A percentile compares a stretch with the other conserved stretches of the same genome.
These are phyloP conservation scores for Solanum clarkiae DNA, from an alignment of 257 asterid species.

Conservation along the genomic window DNA sequence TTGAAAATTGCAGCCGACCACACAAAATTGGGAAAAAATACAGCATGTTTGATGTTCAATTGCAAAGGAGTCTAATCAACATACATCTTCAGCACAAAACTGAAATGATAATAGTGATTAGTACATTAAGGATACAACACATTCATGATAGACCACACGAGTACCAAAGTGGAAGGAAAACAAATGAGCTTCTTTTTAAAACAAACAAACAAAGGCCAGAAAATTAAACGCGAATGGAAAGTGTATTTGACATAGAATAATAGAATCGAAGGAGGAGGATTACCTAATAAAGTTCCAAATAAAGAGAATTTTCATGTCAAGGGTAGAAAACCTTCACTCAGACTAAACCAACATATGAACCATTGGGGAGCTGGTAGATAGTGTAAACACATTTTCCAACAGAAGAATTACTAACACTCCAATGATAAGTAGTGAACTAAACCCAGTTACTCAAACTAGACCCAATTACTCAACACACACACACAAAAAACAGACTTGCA, in stretches of 20 bases:
- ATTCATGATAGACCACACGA: background rate
- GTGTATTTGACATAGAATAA: background rate
- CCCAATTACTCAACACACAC: too few relatives aligned
- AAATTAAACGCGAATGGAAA: background rate
- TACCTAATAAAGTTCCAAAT: background rate
- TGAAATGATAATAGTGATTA: background rate
- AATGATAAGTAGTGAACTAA: background rate
- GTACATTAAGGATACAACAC: background rate
- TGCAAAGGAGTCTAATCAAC: background rate
- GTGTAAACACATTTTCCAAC: background rate
- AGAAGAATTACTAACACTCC: background rate
- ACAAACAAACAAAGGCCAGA: background rate
- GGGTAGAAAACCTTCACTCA: background rate
- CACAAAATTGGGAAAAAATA: background rate
- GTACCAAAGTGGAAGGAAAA: background rate
- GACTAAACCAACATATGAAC: background rate
- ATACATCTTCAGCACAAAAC: background rate
- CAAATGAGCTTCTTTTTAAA: background rate
- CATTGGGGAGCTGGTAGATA: background rate
- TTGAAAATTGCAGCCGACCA: background rate
- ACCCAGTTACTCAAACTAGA: background rate
- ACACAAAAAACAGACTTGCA: background rate
- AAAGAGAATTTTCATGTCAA: background rate
- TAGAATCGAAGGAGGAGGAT: background rate
- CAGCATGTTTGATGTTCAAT: background rate